These are phyloP conservation scores for Claviceps sp. DNA, from an alignment of 2,329 filamentous ascomycete genomes.

Conservation along the genomic window DNA sequence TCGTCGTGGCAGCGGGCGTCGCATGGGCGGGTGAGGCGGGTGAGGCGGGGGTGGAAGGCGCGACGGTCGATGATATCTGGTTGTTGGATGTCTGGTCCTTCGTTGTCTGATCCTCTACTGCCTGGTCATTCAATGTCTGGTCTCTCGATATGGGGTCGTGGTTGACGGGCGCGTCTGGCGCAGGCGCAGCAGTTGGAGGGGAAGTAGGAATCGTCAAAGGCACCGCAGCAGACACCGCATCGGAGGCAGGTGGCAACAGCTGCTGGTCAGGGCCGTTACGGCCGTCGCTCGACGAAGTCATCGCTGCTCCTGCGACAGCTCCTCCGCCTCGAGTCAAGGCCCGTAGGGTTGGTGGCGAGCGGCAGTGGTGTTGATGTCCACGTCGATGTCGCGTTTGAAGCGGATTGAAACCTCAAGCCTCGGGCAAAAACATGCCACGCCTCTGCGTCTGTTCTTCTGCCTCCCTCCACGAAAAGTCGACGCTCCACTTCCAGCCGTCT, in stretches of 20 bases:
- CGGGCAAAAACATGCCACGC: constrained; percentile 10
- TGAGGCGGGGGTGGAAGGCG: neutral
- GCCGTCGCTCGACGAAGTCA: constrained; percentile 44
- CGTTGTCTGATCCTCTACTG: too few species aligned
- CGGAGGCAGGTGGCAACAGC: neutral
- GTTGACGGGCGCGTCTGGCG: neutral
- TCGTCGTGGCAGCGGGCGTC: neutral
- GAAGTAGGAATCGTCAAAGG: neutral
- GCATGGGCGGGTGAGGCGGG: neutral
- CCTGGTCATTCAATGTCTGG: too few species aligned
- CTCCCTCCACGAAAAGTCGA: neutral
- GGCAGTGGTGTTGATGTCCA: constrained; percentile 2
- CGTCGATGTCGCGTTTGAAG: neutral
- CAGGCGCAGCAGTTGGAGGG: constrained; percentile 3
- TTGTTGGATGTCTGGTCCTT: too few species aligned
- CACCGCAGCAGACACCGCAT: neutral
- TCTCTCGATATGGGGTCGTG: neutral
- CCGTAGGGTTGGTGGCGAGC: neutral
- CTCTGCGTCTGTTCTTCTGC: neutral
- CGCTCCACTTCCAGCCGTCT: neutral
- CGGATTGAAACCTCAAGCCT: constrained; percentile 6
- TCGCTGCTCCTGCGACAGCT: constrained; percentile 43
- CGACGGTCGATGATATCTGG: neutral
- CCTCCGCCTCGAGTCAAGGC: constrained; percentile 31
- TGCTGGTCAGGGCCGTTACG: constrained; percentile 14